Evolutionary conservation across 495 filamentous ascomycete genomes (phyloP).

Genomic region (Chaetomium cochliodes): DNA sequence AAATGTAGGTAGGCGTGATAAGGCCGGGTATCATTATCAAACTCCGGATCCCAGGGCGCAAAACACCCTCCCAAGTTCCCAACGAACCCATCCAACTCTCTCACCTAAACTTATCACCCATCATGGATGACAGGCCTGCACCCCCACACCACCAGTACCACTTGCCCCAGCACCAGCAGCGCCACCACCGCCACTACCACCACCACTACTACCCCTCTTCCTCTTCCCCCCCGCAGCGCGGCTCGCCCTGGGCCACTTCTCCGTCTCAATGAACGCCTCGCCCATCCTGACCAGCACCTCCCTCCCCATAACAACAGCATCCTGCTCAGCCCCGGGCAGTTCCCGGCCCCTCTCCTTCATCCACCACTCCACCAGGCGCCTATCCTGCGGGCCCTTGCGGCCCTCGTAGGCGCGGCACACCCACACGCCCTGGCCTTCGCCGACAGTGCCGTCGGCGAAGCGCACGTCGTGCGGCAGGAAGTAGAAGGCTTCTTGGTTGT

Average conservation of each 20-base stretch:
- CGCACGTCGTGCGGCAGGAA: not conserved
- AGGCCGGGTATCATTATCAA: not conserved
- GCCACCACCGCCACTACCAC: no score
- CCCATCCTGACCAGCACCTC: constrained; percentile 13
- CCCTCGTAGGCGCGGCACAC: constrained; percentile 16
- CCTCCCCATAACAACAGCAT: not conserved
- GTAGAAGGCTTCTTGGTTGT: constrained; percentile 10
- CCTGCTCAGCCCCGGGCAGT: not conserved
- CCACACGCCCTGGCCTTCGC: not conserved
- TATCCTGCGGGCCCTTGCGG: constrained; percentile 1
- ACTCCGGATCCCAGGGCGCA: not conserved
- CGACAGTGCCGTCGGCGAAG: not conserved
- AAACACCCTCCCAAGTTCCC: not conserved
- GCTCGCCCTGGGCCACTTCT: not conserved
- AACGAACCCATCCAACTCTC: not conserved
- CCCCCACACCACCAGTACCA: no score
- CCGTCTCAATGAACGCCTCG: constrained; percentile 12
- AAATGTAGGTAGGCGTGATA: no score
- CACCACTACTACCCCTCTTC: not conserved
- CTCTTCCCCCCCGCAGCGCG: not conserved
- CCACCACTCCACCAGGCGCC: not conserved
- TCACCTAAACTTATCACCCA: not conserved
- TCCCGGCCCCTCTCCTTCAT: not conserved
- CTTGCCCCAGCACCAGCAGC: no score
- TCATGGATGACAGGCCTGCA: not conserved